These are phyloP conservation scores for Auxenochlorella pyrenoidosa DNA, from an alignment of 139 green algal genomes.

Conservation along the genomic window DNA sequence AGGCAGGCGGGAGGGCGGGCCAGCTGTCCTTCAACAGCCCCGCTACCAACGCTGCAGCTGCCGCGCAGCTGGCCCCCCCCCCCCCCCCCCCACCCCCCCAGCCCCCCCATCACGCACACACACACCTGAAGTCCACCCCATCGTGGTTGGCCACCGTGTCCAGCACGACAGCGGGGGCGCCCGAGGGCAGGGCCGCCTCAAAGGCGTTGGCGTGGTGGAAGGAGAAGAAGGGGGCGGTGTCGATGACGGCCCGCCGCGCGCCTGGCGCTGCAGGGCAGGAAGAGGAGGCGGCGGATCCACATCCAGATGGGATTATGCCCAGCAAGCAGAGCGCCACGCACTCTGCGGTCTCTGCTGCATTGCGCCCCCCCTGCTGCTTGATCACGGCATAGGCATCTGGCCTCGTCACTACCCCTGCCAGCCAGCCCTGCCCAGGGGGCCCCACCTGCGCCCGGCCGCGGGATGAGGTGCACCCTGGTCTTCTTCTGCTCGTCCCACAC, in stretches of 20 bases:
- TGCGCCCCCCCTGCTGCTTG: too few relatives aligned
- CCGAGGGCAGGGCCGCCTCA: conserved; percentile 6
- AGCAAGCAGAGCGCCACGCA: too few relatives aligned
- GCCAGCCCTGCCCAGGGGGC: not conserved
- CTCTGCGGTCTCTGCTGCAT: too few relatives aligned
- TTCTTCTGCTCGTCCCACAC: conserved; percentile 25
- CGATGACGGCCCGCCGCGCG: not conserved
- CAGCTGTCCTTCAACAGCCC: too few relatives aligned
- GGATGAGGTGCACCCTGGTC: conserved; percentile 56
- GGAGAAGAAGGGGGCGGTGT: conserved; percentile 34
- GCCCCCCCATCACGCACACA: not conserved
- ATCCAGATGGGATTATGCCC: too few relatives aligned
- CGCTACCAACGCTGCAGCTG: not conserved
- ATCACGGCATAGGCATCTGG: too few relatives aligned
- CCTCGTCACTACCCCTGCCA: too few relatives aligned
- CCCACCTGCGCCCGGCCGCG: conserved; percentile 36
- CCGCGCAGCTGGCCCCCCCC: too few relatives aligned
- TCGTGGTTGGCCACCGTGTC: conserved; percentile 46
- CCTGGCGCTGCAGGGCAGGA: not conserved
- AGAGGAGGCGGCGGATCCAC: not conserved
- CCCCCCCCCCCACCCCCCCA: not conserved
- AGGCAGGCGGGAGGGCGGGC: not conserved
- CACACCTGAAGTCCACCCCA: conserved; percentile 34
- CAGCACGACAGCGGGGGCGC: conserved; percentile 34
- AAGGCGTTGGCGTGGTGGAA: conserved; percentile 56